Conservation (phyloP, 345 rosid species). For the Pistacia integerrima region DNA sequence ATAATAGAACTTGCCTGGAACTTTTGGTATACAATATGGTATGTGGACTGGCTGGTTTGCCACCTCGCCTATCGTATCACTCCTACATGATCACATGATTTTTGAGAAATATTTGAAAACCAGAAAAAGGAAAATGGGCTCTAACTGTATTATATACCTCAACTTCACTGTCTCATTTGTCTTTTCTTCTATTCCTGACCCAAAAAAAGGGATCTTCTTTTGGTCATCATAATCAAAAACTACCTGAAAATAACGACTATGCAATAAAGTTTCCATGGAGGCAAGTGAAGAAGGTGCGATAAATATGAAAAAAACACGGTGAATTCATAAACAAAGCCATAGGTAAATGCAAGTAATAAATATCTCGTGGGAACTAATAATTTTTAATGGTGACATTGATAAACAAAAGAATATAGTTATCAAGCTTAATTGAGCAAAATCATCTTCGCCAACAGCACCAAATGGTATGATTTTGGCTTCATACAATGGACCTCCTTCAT, state of each 20-base stretch:
- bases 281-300: too few species aligned
- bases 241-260: conserved; percentile 30
- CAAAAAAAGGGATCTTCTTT: conserved; percentile 46
- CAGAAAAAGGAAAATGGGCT: background rate
- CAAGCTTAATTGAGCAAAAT: conserved; percentile 42
- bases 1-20: conserved; percentile 52
- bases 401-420: background rate
- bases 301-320: too few species aligned
- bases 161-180: conserved; percentile 10
- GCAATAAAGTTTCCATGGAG: background rate
- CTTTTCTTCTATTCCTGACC: conserved; percentile 23
- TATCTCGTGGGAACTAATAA: too few species aligned
- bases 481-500: background rate
- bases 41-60: conserved; percentile 37
- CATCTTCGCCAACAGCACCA: conserved; percentile 81
- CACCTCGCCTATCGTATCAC: conserved; percentile 39
- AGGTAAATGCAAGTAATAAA: too few species aligned
- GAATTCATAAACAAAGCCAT: too few species aligned
- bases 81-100: conserved; percentile 22
- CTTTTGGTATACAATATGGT: conserved; percentile 40
- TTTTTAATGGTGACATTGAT: too few species aligned
- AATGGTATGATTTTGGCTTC: conserved; percentile 83
- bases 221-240: conserved; percentile 54
- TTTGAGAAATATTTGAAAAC: background rate
- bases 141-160: conserved; percentile 28